These are phyloP conservation scores for Cytospora piceae DNA, from an alignment of 2,329 filamentous ascomycete species.

Conservation along the genomic window DNA sequence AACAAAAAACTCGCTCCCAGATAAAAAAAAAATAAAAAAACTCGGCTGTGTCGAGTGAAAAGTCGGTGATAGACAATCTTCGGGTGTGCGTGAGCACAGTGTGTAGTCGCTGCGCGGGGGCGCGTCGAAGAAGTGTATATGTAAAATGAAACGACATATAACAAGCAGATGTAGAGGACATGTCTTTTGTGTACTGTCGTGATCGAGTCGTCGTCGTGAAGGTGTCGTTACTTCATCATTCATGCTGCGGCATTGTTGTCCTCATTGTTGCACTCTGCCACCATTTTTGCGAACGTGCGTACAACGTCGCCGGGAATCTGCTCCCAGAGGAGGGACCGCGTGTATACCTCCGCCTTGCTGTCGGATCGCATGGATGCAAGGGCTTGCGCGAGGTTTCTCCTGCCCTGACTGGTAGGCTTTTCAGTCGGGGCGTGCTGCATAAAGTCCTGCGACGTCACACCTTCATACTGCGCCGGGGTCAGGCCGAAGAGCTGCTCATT, in stretches of 20 bases:
- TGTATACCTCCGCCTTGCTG: slow-evolving; percentile 87
- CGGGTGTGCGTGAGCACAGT: slow-evolving; percentile 30
- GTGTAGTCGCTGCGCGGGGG: slow-evolving; percentile 32
- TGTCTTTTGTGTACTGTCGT: slow-evolving; percentile 30
- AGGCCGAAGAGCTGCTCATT: slow-evolving; percentile 87
- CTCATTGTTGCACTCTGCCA: slow-evolving; percentile 69
- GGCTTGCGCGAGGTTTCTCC: slow-evolving; percentile 78
- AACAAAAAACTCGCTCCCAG: slow-evolving; percentile 40
- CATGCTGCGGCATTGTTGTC: slow-evolving; percentile 46
- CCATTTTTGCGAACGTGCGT: slow-evolving; percentile 88
- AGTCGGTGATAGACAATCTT: slow-evolving; percentile 38
- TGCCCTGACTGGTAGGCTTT: slow-evolving; percentile 63
- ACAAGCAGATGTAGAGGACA: slow-evolving; percentile 33
- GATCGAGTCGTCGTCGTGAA: slow-evolving; percentile 31
- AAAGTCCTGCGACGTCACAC: slow-evolving; percentile 77
- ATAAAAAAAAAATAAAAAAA: slow-evolving; percentile 37
- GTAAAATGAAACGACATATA: slow-evolving; percentile 21
- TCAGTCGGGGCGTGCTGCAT: slow-evolving; percentile 57
- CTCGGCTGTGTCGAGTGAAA: slow-evolving; percentile 35
- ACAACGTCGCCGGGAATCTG: slow-evolving; percentile 92
- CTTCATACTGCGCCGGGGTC: slow-evolving; percentile 85
- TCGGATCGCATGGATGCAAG: slow-evolving; percentile 76
- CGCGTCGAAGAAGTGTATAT: slow-evolving; percentile 31
- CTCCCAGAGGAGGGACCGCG: slow-evolving; percentile 89
- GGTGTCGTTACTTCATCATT: slow-evolving; percentile 38